Base-by-base conservation (phyloP, 306 rosid genomes). In the Dicorynia guianensis region DNA sequence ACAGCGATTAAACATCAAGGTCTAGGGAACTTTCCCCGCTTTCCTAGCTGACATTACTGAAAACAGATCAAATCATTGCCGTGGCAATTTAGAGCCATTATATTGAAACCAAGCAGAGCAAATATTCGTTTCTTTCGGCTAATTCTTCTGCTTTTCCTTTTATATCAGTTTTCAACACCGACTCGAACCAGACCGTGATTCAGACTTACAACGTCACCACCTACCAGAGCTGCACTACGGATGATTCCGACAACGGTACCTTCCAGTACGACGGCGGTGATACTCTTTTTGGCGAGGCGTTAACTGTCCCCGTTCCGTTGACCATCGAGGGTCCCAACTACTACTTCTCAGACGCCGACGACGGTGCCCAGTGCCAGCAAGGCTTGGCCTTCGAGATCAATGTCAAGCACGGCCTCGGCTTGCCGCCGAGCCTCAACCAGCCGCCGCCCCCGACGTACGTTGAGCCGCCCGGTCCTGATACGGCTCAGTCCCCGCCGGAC, bases 391-490 rank as follows among this genome's bases (percentile, higher is more conserved):
- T 92, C 63, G 80, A 71, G 78, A 88, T 94, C 80, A 18, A 81
- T 5, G 96, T 92, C 65, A 67, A 77, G 20, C 81, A 76, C 53
- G 97, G 98, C 18, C 80, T 64, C 17, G 97, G 97, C 39, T 79
- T 94, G 75, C 98, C 95, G n/a, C 96, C 96, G 35, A 82, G 83
- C 52, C 88, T 94, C n/a, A 88, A 83, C 69, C 95, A 88, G 73
- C 95, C 97, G 9, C 98, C 97, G 0, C 98, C 98, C 0, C 98
- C 97, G 33, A 93, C 93, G 34, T 93, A 89, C 78, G 47, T 42
- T 0, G 84, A 83, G 69, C 96, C 97, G 1, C 91, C 94, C 1
- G 79, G 79, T 58, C 48, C 92, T 0, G 89, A 76, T 10, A 55
- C 82, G 4, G 73, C 60, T 58, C 69, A 84, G 33, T 67, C 88